Evolutionary conservation across 352 stramenopile genomes (phyloP).

Genomic region (Globisporangium cystogenes): DNA sequence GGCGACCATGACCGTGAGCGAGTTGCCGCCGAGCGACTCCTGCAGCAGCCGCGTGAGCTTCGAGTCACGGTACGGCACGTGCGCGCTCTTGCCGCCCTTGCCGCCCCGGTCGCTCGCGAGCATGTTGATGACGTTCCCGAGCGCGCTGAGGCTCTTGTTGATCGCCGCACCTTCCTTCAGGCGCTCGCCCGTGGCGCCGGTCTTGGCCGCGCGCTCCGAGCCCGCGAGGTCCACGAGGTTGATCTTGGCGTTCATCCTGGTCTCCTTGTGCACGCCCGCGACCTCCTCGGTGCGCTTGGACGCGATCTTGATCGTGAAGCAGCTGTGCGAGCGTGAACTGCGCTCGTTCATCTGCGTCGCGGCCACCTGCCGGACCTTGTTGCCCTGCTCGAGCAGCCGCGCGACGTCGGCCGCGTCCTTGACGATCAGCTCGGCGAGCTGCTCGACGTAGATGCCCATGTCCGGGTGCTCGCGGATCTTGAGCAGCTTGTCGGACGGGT

Average conservation of each 20-base stretch:
- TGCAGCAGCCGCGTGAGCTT: constrained; percentile 89
- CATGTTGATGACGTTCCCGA: constrained; percentile 93
- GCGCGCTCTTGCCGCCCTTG: constrained; percentile 26
- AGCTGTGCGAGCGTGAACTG: constrained; percentile 84
- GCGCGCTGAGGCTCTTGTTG: constrained; percentile 89
- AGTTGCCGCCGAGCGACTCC: constrained; percentile 90
- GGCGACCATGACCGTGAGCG: constrained; percentile 93
- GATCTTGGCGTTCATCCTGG: constrained; percentile 84
- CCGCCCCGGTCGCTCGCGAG: constrained; percentile 47
- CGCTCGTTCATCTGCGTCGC: constrained; percentile 92
- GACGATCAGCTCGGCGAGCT: constrained; percentile 84
- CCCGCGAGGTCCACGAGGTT: constrained; percentile 92
- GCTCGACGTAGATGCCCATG: constrained; percentile 92
- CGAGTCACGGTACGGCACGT: constrained; percentile 91
- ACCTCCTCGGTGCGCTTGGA: constrained; percentile 67
- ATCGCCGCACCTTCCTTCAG: constrained; percentile 91
- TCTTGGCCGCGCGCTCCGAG: constrained; percentile 86
- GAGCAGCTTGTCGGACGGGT: constrained; percentile 87
- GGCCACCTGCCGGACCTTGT: constrained; percentile 83
- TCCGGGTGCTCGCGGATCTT: constrained; percentile 91
- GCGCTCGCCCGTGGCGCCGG: constrained; percentile 75
- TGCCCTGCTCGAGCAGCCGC: constrained; percentile 85
- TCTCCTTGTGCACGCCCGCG: constrained; percentile 58
- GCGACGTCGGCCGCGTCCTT: constrained; percentile 71
- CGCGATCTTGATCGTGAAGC: constrained; percentile 90